Evolutionary conservation across 768 basidiomycete species (phyloP).

Genomic region (Calocera cornea): DNA sequence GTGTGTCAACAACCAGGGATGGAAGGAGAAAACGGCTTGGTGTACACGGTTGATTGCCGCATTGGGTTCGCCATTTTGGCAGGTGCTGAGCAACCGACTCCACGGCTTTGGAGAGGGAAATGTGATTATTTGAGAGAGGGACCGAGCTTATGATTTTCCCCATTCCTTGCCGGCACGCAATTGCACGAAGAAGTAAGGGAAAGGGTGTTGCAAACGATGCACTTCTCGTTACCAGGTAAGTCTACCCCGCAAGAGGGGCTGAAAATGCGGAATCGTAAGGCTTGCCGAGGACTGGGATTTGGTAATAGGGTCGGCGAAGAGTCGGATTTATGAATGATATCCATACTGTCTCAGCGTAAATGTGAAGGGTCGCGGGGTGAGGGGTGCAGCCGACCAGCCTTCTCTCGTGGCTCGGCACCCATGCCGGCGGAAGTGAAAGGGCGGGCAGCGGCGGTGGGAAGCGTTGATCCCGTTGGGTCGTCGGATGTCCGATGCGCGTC

Average conservation of each 20-base stretch:
- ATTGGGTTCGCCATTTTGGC: not conserved
- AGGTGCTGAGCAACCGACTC: not conserved
- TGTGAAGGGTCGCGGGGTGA: not conserved
- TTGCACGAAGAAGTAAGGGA: not conserved
- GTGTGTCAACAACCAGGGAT: too few species aligned
- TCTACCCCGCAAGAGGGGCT: not conserved
- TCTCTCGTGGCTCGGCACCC: not conserved
- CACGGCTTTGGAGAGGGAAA: not conserved
- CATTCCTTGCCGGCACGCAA: too few species aligned
- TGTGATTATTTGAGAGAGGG: not conserved
- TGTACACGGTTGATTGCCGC: too few species aligned
- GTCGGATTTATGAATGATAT: not conserved
- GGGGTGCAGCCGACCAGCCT: not conserved
- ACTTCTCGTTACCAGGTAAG: not conserved
- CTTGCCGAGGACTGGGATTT: not conserved
- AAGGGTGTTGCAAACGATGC: not conserved
- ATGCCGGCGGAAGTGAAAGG: not conserved
- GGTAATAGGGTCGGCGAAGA: not conserved
- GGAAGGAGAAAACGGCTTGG: too few species aligned
- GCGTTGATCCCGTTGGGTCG: not conserved
- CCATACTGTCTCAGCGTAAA: not conserved
- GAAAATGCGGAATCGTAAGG: not conserved
- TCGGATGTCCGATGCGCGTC: slow-evolving; percentile 5
- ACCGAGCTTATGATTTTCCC: too few species aligned
- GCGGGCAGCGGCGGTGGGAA: not conserved